Base-by-base conservation (phyloP, 495 filamentous ascomycete species). In the Daldinia concentrica region DNA sequence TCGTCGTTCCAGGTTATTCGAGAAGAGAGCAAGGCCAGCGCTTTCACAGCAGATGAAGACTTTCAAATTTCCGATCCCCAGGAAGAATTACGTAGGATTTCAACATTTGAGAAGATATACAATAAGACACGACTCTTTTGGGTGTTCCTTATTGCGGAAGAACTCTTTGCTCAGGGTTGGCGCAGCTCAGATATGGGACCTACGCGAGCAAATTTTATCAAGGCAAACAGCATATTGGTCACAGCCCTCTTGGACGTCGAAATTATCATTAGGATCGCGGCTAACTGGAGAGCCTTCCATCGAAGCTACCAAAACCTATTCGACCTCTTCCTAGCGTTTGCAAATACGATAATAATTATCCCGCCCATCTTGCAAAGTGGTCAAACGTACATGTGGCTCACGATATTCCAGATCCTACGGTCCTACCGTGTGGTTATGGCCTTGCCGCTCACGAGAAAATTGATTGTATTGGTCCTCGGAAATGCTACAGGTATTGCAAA, bases 1-100 rank as follows among this genome's bases (percentile, higher is more conserved):
- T 95, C 95, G 24, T 97, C 95, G 7, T 98, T 99, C 76, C 96
- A 99, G 79, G 92, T 99, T 69, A 99, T 98, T 71, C 88, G 95
- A 68, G 95, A 99, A 80, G 95, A 99, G 78, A 96, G 93, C 80
- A 92, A 92, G 78, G 89, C 90, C 50, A 97, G 94, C 80, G 94
- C 95, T 8, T 99, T 99, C 79, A 92, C 95, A 19, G 88, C 87
- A 17, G 88, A 94, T 60, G 86, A 93, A 39, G 84, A 91, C 58
- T 71, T 75, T 14, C 66, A 79, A 30, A 59, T 79, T 65, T 68
- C 78, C 2, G 68, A 77, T 6, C 79, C 82, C 30, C 80, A 84
- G 50, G 86, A 86, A 30, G 74, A 82, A 34, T 77, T 82, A 29
- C 86, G 79, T 12, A 81, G 81, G 64, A 73, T 78, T 3, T 93